phyloP scores from a whole-genome alignment of 306 rosid genomes.

The Lotus japonicus region DNA sequence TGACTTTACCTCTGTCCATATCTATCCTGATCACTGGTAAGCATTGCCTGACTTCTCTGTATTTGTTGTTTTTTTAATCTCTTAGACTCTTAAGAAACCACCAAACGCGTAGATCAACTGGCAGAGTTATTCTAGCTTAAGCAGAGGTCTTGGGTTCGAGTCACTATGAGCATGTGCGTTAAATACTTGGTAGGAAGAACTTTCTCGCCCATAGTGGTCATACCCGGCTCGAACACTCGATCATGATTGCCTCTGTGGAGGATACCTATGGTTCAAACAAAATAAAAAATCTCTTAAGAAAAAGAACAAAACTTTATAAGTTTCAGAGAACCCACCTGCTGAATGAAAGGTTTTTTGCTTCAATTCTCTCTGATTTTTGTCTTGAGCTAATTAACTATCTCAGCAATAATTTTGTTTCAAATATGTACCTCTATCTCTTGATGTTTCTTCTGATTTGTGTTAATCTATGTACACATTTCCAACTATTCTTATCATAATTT shows the following conservation, averaged over 20 bases:
- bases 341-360: not conserved
- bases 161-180: too few relatives aligned
- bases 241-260: too few relatives aligned
- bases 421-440: not conserved
- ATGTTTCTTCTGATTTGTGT: not conserved
- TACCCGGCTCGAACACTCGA: too few relatives aligned
- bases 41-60: slow-evolving; percentile 21
- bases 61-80: not conserved
- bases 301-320: not conserved
- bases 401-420: not conserved
- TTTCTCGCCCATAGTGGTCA: too few relatives aligned
- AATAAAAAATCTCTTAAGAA: not conserved
- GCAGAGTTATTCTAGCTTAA: too few relatives aligned
- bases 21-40: slow-evolving; percentile 98
- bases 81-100: not conserved
- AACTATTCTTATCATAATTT: not conserved
- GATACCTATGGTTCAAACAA: too few relatives aligned
- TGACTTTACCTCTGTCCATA: slow-evolving; percentile 93
- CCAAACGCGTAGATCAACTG: too few relatives aligned
- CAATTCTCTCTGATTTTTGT: not conserved
- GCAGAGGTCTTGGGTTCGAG: too few relatives aligned
- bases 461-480: not conserved
- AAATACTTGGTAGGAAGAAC: too few relatives aligned
- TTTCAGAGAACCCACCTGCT: not conserved
- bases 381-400: not conserved